A percentile compares a stretch with the other conserved stretches of the same genome.
These are phyloP conservation scores for Tetraselmis chui DNA, from an alignment of 139 green algal species.

Conservation along the genomic window DNA sequence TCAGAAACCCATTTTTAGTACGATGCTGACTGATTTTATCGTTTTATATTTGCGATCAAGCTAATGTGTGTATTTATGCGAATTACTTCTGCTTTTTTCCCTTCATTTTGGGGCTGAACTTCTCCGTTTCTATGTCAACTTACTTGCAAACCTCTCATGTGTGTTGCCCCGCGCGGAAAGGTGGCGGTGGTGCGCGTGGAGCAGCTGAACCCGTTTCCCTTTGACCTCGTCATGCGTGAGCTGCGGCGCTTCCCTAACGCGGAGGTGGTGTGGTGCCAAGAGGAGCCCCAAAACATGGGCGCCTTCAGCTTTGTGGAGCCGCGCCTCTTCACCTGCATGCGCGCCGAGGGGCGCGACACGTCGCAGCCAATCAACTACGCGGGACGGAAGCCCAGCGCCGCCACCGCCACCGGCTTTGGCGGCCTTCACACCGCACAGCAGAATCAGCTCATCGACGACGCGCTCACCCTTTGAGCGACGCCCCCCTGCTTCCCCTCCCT, in stretches of 20 bases:
- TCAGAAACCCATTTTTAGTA: too few relatives aligned
- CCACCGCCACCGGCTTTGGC: constrained; percentile 79
- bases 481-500: too few relatives aligned
- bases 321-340: constrained; percentile 73
- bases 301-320: constrained; percentile 81
- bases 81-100: too few relatives aligned
- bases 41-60: too few relatives aligned
- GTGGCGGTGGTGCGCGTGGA: constrained; percentile 87
- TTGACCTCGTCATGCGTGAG: constrained; percentile 90
- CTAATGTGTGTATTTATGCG: too few relatives aligned
- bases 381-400: constrained; percentile 56
- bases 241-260: constrained; percentile 90
- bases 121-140: too few relatives aligned
- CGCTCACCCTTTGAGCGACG: constrained; percentile 41
- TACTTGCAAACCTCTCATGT: too few relatives aligned
- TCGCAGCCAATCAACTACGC: constrained; percentile 53
- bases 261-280: constrained; percentile 39
- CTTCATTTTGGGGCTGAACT: too few relatives aligned
- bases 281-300: constrained; percentile 99
- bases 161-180: too few relatives aligned
- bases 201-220: constrained; percentile 95
- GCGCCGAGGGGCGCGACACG: constrained; percentile 16
- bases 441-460: constrained; percentile 44
- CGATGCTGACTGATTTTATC: too few relatives aligned
- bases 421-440: constrained; percentile 79